Conservation (phyloP, 1,284 basidiomycete species). For the Leccinum variabile region DNA sequence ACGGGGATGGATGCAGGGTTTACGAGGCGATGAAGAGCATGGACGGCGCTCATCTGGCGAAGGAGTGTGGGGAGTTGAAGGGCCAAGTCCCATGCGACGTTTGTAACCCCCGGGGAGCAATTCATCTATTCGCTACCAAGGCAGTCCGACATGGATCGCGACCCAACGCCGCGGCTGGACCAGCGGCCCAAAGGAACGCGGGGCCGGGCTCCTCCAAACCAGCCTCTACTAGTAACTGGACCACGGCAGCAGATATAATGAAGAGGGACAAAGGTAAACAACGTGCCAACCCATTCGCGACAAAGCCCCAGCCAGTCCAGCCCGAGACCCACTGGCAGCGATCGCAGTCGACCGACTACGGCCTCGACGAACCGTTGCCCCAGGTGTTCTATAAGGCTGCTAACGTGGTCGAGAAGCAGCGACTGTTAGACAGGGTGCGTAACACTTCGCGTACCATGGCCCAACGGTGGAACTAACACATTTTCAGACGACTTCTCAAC, state of each 20-base stretch:
- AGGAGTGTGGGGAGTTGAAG: background rate
- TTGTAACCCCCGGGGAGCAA: background rate
- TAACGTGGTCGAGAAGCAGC: background rate
- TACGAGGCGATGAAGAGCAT: background rate
- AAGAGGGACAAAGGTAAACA: background rate
- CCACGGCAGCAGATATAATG: background rate
- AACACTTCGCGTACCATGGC: too few species aligned
- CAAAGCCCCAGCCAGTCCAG: too few species aligned
- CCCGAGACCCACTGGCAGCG: background rate
- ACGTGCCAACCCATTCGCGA: background rate
- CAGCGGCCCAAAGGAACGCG: background rate
- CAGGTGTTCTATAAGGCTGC: background rate
- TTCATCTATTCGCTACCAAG: background rate
- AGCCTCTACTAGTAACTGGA: background rate
- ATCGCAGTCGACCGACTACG: background rate
- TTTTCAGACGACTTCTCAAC: too few species aligned
- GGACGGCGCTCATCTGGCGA: background rate
- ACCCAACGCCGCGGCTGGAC: background rate
- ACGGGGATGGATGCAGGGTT: background rate
- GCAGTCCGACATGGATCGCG: background rate
- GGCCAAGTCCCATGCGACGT: background rate
- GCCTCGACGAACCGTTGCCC: background rate
- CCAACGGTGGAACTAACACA: too few species aligned
- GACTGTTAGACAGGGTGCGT: too few species aligned
- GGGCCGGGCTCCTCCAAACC: background rate